phyloP scores from a whole-genome alignment of 176 grass and related monocot genomes.

The Oryza punctata region DNA sequence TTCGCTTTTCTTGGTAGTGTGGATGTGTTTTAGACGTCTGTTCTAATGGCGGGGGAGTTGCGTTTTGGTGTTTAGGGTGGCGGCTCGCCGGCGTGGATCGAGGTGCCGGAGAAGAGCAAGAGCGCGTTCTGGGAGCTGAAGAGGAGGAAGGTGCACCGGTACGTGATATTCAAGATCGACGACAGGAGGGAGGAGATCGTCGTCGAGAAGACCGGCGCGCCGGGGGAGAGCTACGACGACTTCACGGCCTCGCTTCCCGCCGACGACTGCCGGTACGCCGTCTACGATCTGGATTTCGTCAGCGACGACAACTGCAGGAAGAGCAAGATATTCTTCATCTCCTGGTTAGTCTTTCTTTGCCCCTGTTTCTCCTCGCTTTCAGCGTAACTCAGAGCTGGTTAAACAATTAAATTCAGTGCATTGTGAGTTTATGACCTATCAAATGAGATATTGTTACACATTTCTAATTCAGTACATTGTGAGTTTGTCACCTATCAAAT shows the following conservation, averaged over 20 bases:
- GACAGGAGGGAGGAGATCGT: slow-evolving; percentile 62
- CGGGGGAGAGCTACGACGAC: slow-evolving; percentile 69
- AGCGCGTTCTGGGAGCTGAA: slow-evolving; percentile 69
- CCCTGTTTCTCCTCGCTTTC: background rate
- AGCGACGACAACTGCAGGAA: slow-evolving; percentile 72
- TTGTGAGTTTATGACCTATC: background rate
- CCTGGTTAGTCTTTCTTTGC: slow-evolving; percentile 39
- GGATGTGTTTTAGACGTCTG: background rate
- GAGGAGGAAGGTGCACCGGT: slow-evolving; percentile 65
- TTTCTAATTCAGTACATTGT: background rate
- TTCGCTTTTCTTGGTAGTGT: background rate
- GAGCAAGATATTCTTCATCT: slow-evolving; percentile 86
- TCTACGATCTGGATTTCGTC: slow-evolving; percentile 78
- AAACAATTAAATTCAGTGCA: background rate
- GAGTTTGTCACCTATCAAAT: background rate
- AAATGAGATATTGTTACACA: background rate
- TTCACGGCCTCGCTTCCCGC: slow-evolving; percentile 61
- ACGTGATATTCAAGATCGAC: slow-evolving; percentile 81
- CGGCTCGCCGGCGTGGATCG: slow-evolving; percentile 54
- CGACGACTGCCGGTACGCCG: slow-evolving; percentile 74
- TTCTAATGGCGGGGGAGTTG: background rate
- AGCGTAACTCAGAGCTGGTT: background rate
- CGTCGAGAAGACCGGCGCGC: slow-evolving; percentile 61
- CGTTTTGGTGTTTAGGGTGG: slow-evolving; percentile 31
- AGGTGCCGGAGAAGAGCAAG: slow-evolving; percentile 61